Evolutionary conservation across 495 filamentous ascomycete species (phyloP), one percentile per base, ranked within the genome.

Genomic region (Penicillium mononematosum): DNA sequence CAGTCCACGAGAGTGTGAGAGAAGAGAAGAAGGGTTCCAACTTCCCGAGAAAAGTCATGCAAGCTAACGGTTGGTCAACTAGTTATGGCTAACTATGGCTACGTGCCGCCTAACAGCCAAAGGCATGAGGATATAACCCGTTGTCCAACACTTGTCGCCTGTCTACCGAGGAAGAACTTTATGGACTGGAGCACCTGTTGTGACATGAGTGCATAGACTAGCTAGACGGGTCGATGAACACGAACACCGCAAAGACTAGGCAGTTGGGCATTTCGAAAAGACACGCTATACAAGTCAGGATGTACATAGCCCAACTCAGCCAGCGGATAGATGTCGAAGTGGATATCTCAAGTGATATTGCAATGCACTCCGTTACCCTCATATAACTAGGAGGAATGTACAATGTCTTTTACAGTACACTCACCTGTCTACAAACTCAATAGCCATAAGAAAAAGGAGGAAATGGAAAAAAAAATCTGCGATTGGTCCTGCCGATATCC

Each of bases 401-500:
- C 16, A 38, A 16, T 38, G n/a, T 16, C 34, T 4, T 36, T 5
- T 7, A 38, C 34, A 16, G 2, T 16, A 14, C 2, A 38, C 34
- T 16, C 34, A 17, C 36, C 16, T 6, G 9, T 39, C 36, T 39
- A 8, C 16, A n/a, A n/a, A 7, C 2, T 2, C 36, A 39, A 39
- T 3, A n/a, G 2, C 36, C 7, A 16, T 12, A 42, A 41, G 8
- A 31, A 17, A 17, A 34, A 20, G 4, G 17, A 45, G 8, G 10
- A 16, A 41, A 44, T 20, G 44, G 20, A 43, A 41, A 58, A 61
- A 49, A 49, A 58, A 62, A 58, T 57, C 45, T 61, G 64, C 50
- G 55, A 64, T 67, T 61, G 58, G 56, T 47, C 43, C 51, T 57
- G 57, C 56, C 58, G 62, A 60, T 59, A 51, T 53, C 32, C 31